These are phyloP conservation scores for Quercus lobata DNA, from an alignment of 331 rosid species.

Conservation along the genomic window DNA sequence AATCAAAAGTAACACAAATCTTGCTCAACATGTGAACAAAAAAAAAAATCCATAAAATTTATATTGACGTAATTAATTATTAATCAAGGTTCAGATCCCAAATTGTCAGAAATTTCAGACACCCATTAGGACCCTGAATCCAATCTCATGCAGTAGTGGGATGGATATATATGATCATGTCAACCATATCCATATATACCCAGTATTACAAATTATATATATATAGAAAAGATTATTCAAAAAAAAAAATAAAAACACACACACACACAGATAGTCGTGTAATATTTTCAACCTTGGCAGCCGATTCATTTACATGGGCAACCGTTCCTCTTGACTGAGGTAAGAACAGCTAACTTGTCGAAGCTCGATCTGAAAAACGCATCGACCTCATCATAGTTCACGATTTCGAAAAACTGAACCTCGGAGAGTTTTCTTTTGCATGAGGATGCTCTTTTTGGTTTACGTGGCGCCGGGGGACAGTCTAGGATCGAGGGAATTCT, in stretches of 20 bases:
- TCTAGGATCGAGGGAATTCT: conserved; percentile 46
- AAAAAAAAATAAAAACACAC: neutral
- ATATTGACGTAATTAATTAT: neutral
- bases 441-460: conserved; percentile 33
- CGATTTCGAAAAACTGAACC: conserved; percentile 51
- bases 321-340: conserved; percentile 42
- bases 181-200: neutral
- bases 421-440: conserved; percentile 64
- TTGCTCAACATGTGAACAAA: too few species aligned
- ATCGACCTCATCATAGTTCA: conserved; percentile 54
- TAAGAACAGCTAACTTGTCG: neutral
- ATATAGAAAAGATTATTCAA: neutral
- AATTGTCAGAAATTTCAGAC: conserved; percentile 19
- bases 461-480: conserved; percentile 81
- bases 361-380: conserved; percentile 60
- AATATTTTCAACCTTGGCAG: conserved; percentile 23
- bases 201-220: conserved; percentile 13
- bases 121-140: conserved; percentile 27
- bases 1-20: too few species aligned
- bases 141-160: conserved; percentile 36
- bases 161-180: conserved; percentile 6
- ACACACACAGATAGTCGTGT: neutral
- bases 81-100: conserved; percentile 7
- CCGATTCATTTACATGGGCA: conserved; percentile 48
- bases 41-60: neutral